Evolutionary conservation across 2,329 filamentous ascomycete genomes (phyloP).

Genomic region (Camillea tinctor): DNA sequence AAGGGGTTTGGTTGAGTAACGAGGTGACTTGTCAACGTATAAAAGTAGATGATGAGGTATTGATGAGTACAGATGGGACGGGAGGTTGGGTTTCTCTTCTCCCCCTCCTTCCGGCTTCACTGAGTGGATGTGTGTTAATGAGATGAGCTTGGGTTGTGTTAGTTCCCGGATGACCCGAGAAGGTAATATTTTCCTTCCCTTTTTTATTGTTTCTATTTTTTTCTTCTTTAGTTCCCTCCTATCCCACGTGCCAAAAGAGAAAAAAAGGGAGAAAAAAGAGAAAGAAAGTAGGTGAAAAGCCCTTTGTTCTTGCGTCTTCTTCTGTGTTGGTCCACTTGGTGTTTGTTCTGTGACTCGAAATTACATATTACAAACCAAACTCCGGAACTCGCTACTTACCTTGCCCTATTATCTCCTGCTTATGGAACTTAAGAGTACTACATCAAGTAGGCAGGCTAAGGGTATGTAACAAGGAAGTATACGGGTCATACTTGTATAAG

Average conservation of each 20-base stretch:
- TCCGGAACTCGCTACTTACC: background rate
- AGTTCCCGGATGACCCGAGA: background rate
- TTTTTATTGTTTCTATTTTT: background rate
- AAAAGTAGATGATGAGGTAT: background rate
- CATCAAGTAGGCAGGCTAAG: background rate
- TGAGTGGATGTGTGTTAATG: too few species aligned
- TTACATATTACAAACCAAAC: background rate
- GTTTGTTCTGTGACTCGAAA: background rate
- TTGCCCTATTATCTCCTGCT: background rate
- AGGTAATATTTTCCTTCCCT: background rate
- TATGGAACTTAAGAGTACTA: background rate
- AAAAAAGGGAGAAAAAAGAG: too few species aligned
- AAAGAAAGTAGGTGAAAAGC: too few species aligned
- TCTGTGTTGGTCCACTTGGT: background rate
- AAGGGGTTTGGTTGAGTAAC: background rate
- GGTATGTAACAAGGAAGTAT: background rate
- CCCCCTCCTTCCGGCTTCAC: too few species aligned
- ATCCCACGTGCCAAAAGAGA: background rate
- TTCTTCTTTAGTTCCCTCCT: background rate
- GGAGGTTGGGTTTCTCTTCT: background rate
- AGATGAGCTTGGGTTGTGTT: background rate
- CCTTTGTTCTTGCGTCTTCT: background rate
- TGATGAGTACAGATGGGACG: background rate
- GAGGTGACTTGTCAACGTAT: background rate
- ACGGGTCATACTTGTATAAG: background rate